These are phyloP conservation scores for Echeveria elegans DNA, from an alignment of 164 flowering plant species.

Conservation along the genomic window DNA sequence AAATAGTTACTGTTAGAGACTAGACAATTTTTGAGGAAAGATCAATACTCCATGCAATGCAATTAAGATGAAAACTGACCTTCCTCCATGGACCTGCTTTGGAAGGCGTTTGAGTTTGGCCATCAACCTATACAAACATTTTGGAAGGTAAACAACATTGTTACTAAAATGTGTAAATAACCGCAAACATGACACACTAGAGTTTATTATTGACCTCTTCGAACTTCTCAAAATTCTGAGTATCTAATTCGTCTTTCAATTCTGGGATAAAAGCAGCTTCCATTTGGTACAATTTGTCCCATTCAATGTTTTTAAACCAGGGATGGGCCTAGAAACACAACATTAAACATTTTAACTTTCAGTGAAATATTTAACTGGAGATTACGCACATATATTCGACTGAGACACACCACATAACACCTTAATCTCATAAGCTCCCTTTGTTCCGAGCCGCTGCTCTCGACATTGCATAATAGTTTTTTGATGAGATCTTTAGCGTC, in stretches of 20 bases:
- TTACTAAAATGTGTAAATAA: conserved; percentile 11
- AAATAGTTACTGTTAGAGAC: too few relatives aligned
- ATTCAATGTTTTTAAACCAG: conserved; percentile 73
- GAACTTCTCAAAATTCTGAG: conserved; percentile 96
- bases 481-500: conserved; percentile 93
- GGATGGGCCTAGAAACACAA: conserved; percentile 59
- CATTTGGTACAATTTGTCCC: conserved; percentile 82
- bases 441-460: conserved; percentile 85
- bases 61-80: conserved; percentile 35
- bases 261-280: conserved; percentile 96
- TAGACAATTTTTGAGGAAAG: too few relatives aligned
- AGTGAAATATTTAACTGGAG: background rate
- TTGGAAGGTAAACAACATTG: background rate
- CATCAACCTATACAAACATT: conserved; percentile 43
- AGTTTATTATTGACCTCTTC: conserved; percentile 59
- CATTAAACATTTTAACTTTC: conserved; percentile 13
- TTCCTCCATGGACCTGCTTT: conserved; percentile 86
- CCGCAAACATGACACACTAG: background rate
- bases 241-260: conserved; percentile 89
- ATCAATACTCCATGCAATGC: too few relatives aligned
- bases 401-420: conserved; percentile 44
- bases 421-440: conserved; percentile 92
- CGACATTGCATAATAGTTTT: conserved; percentile 82
- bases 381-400: conserved; percentile 16
- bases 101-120: conserved; percentile 32